Base-by-base conservation (phyloP, 2,329 filamentous ascomycete genomes). In the Bipolaris cookei region DNA sequence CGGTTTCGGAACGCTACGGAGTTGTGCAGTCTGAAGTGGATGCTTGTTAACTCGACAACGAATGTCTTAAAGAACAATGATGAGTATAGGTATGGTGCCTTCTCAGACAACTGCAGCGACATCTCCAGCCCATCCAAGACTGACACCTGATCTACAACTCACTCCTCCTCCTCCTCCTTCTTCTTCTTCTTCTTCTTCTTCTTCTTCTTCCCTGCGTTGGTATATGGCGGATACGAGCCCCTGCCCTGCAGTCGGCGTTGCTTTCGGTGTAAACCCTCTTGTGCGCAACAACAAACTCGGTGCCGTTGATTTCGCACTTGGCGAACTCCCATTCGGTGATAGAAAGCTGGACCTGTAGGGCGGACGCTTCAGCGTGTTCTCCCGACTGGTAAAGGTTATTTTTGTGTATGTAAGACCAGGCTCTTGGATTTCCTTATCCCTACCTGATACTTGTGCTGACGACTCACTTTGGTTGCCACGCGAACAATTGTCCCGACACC, bases 401-500 rank as follows among this genome's bases (percentile, higher is more conserved):
- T 73, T 72, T 62, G 6, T 73, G 66, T 46, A 85, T 72, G 66
- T 81, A 84, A n/a, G 71, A 64, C 69, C 71, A 18, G 10, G 2
- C 2, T 50, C 37, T 65, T 57, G 65, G 58, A 32, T n/a, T 43
- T 39, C 37, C n/a, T 35, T 10, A 20, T 34, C 4, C 20, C 39
- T n/a, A 13, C 16, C 34, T 20, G 18, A 1, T n/a, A 5, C 6
- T 42, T 5, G 20, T 20, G 11, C 4, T 41, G 13, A 46, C 3
- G 1, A 41, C 61, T 47, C 70, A 69, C 75, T 67, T 80, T 82
- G 7, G 86, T 89, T 23, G 81, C 87, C 59, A 88, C 84, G 3
- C 85, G 86, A 0, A 86, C 84, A 47, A 89, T 85, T 62, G 82
- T 85, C 8, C 87, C 87, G 2, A 82, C 80, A 28, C 82, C 84